phyloP scores from a whole-genome alignment of 2,329 filamentous ascomycete species.

The Aureobasidium sp. region DNA sequence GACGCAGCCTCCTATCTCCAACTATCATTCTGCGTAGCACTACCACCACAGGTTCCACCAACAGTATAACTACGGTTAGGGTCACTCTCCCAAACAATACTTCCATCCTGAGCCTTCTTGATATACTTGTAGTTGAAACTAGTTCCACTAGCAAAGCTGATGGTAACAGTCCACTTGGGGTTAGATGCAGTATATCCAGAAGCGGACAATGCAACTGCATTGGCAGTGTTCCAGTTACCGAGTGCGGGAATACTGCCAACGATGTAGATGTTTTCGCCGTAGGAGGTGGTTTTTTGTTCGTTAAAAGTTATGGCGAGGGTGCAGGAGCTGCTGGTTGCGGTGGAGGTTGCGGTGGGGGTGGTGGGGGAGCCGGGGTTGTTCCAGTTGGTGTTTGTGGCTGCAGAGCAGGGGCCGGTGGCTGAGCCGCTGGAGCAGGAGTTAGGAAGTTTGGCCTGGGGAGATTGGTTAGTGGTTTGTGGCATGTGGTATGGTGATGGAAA shows the following conservation, averaged over 20 bases:
- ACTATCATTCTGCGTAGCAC: constrained; percentile 20
- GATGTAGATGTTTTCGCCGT: constrained; percentile 72
- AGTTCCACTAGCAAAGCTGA: constrained; percentile 63
- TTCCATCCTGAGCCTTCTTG: constrained; percentile 60
- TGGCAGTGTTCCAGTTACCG: constrained; percentile 63
- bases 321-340: too few species aligned
- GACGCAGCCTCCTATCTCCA: constrained; percentile 35
- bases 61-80: constrained; percentile 49
- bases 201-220: constrained; percentile 65
- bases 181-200: constrained; percentile 64
- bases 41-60: constrained; percentile 26
- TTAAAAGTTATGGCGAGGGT: constrained; percentile 68
- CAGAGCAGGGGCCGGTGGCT: constrained; percentile 31
- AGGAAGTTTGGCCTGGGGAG: constrained; percentile 29
- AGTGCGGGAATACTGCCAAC: constrained; percentile 66
- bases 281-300: constrained; percentile 61
- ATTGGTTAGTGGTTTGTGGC: constrained; percentile 22
- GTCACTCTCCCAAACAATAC: constrained; percentile 71
- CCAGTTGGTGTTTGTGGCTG: constrained; percentile 34
- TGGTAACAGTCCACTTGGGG: constrained; percentile 66
- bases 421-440: constrained; percentile 30
- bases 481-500: too few species aligned
- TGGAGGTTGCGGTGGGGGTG: constrained; percentile 33
- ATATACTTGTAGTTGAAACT: constrained; percentile 73
- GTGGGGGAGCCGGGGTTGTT: constrained; percentile 35